Base-by-base conservation (phyloP, 345 rosid species). In the Trapa incisa region DNA sequence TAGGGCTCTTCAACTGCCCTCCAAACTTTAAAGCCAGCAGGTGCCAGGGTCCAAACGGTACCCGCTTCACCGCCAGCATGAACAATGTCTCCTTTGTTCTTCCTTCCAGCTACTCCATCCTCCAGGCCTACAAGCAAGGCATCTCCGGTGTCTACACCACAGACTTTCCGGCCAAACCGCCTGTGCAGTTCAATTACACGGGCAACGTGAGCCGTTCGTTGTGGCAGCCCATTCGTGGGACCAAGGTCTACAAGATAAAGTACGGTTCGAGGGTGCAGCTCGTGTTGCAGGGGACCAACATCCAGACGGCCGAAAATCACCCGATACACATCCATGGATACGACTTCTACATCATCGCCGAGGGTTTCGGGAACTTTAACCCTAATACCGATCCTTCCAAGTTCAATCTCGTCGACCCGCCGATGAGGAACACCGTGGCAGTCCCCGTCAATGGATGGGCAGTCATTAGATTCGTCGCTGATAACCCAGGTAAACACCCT, bases 251-350 rank as follows among this genome's bases (percentile, higher is more conserved):
- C 71, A 86, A 76, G 42, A 73, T 94, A 65, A 80, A 86, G 71
- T 94, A 74, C 48, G 96, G 97, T 14, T 77, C 96, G 0, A 77
- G 69, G 33, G 99, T 94, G 47, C 96, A 94, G 69, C 17, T 94
- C 62, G 99, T 94, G 42, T 32, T 94, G 33, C 99, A 94, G 56
- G 97, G 75, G 47, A 91, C 97, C 2, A 91, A 83, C 74, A 94
- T 94, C 56, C 84, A 85, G 7, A 89, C 95, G 0, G 81, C 93
- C 0, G 97, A 94, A 66, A 91, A 91, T 76, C 98, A 93, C 71
- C 97, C 97, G 0, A 84, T 93, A 68, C 98, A 93, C 73, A 81
- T 94, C 8, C 99, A 94, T 6, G 99, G 99, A 54, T 86, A 94
- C 47, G 99, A 94, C 81, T 94, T 94, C 77, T 91, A 86, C 80